Evolutionary conservation across 805 yeast genomes (phyloP).

Genomic region (Starmerella vaccinii): DNA sequence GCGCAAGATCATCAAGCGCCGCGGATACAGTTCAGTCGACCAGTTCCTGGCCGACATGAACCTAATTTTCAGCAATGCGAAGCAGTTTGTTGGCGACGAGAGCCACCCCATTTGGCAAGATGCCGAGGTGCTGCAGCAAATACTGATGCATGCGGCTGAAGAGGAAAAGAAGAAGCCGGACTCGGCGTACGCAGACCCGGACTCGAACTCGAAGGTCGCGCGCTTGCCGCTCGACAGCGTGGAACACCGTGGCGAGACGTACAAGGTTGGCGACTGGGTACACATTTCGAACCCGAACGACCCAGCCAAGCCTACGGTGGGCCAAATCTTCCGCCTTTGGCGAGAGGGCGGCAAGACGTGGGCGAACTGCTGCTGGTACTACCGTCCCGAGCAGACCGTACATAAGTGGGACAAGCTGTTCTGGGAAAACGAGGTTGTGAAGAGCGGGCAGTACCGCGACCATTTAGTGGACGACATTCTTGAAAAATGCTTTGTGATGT

Average conservation of each 20-base stretch:
- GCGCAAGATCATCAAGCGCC: constrained; percentile 70
- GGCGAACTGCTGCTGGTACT: constrained; percentile 95
- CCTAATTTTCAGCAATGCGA: constrained; percentile 64
- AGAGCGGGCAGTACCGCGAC: constrained; percentile 93
- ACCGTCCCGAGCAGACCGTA: constrained; percentile 95
- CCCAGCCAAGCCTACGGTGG: constrained; percentile 79
- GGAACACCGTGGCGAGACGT: constrained; percentile 58
- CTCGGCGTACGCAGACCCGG: constrained; percentile 47
- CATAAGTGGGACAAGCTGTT: constrained; percentile 84
- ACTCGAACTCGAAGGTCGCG: constrained; percentile 48
- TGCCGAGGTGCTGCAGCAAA: constrained; percentile 52
- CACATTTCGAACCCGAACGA: constrained; percentile 80
- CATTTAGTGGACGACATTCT: constrained; percentile 79
- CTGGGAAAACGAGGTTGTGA: constrained; percentile 89
- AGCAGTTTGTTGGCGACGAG: constrained; percentile 45
- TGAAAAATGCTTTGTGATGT: constrained; percentile 90
- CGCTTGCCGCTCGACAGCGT: constrained; percentile 74
- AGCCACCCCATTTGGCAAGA: constrained; percentile 51
- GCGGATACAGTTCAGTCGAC: constrained; percentile 69
- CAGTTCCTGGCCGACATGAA: constrained; percentile 67
- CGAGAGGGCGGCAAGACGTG: constrained; percentile 67
- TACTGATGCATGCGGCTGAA: constrained; percentile 46
- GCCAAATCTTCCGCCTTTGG: constrained; percentile 92
- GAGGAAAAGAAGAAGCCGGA: constrained; percentile 76
- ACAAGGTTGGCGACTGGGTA: constrained; percentile 92